Percentiles rank a stretch among this genome's conserved stretches.
Conservation (phyloP, 2,329 filamentous ascomycete species). For the Colletotrichum tabaci region DNA sequence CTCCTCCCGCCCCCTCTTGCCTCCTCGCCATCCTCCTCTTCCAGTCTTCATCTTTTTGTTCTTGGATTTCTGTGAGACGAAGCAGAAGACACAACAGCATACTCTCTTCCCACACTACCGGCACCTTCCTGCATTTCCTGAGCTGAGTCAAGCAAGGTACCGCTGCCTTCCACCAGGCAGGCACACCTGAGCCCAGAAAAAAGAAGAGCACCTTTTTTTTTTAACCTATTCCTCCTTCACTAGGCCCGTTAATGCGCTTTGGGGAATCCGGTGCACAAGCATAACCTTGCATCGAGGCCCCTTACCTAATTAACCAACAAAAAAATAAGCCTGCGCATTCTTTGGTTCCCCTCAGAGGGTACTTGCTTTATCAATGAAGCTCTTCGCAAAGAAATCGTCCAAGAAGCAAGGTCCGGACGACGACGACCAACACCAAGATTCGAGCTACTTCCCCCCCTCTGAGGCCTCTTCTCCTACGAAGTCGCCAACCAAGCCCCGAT, state of each 20-base stretch:
- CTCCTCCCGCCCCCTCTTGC: constrained; percentile 7
- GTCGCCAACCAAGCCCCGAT: constrained; percentile 48
- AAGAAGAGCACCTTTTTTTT: constrained; percentile 35
- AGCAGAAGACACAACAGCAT: constrained; percentile 7
- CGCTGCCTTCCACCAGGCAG: constrained; percentile 11
- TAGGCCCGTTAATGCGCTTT: constrained; percentile 42
- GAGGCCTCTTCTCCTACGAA: constrained; percentile 52
- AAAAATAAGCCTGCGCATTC: constrained; percentile 41
- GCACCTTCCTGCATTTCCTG: constrained; percentile 6
- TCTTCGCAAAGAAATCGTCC: constrained; percentile 65
- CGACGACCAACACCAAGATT: constrained; percentile 52
- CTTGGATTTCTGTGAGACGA: constrained; percentile 23
- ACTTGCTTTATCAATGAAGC: constrained; percentile 61
- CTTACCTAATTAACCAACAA: constrained; percentile 48
- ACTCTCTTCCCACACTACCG: not conserved
- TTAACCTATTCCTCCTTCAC: constrained; percentile 33
- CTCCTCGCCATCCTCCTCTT: not conserved
- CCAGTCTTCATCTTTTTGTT: constrained; percentile 21
- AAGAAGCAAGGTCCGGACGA: constrained; percentile 57
- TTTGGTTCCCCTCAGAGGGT: constrained; percentile 41
- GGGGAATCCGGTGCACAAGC: constrained; percentile 41
- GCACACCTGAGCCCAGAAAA: constrained; percentile 26
- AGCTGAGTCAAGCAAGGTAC: constrained; percentile 31
- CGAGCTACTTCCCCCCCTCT: constrained; percentile 48
- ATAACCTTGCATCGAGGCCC: constrained; percentile 44